phyloP scores from a whole-genome alignment of 1,139 yeast genomes.

The Debaryomyces robertsiae region DNA sequence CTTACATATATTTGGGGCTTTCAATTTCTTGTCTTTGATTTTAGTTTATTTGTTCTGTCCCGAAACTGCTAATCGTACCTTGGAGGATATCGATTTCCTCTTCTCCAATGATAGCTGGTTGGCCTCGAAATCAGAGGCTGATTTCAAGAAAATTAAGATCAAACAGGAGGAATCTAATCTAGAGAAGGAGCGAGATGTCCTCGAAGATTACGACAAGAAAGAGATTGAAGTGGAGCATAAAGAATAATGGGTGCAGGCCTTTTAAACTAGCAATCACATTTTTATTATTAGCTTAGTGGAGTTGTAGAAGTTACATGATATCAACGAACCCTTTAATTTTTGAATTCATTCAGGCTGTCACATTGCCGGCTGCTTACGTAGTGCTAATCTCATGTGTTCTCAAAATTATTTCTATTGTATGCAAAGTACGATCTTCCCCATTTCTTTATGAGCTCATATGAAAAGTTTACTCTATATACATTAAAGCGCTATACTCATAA shows the following conservation, averaged over 20 bases:
- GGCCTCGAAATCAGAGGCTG: slow-evolving; percentile 14
- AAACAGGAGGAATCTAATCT: background rate
- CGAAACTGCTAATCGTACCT: slow-evolving; percentile 63
- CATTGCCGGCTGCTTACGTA: no score
- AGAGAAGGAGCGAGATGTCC: background rate
- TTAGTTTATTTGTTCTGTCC: slow-evolving; percentile 43
- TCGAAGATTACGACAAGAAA: slow-evolving; percentile 4
- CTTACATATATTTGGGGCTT: slow-evolving; percentile 42
- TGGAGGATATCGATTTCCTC: slow-evolving; percentile 57
- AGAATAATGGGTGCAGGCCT: background rate
- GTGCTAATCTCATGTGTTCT: no score
- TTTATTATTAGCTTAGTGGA: no score
- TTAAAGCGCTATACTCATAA: no score
- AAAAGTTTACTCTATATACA: no score
- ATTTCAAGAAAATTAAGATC: slow-evolving; percentile 6
- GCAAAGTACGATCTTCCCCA: no score
- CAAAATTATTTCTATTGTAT: no score
- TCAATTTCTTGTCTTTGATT: slow-evolving; percentile 18
- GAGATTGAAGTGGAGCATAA: background rate
- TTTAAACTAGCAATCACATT: no score
- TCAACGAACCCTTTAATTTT: no score
- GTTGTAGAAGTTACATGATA: no score
- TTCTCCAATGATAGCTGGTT: slow-evolving; percentile 16
- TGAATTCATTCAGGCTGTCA: no score
- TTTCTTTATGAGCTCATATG: no score